Evolutionary conservation across 2,329 filamentous ascomycete genomes (phyloP).

Genomic region (Thermothelomyces thermophilus): DNA sequence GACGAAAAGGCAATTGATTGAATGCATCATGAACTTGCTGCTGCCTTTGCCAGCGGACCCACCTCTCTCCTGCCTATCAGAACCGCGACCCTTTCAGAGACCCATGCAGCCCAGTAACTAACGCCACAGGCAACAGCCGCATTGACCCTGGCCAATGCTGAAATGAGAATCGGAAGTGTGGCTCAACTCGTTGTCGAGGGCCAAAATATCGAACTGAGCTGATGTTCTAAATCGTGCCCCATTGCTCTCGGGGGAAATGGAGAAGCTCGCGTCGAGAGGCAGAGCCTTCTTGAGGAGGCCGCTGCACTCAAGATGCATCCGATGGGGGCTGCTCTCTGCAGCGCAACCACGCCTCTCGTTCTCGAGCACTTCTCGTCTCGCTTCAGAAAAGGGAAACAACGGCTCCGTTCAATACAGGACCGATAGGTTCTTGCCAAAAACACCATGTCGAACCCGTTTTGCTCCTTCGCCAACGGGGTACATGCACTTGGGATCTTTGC

Average conservation of each 20-base stretch:
- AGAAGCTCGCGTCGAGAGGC: conserved; percentile 10
- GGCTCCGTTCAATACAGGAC: conserved; percentile 8
- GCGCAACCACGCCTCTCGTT: conserved; percentile 23
- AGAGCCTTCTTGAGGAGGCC: conserved; percentile 18
- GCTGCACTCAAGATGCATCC: conserved; percentile 8
- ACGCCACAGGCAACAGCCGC: neutral
- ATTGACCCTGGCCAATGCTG: neutral
- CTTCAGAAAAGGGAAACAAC: neutral
- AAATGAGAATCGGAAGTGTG: conserved; percentile 1
- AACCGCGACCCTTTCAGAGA: neutral
- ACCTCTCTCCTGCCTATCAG: conserved; percentile 5
- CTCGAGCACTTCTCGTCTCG: conserved; percentile 2
- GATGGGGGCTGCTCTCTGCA: conserved; percentile 12
- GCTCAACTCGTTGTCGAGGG: neutral
- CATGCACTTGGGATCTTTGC: conserved; percentile 81
- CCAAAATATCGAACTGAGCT: neutral
- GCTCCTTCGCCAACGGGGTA: conserved; percentile 94
- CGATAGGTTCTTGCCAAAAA: neutral
- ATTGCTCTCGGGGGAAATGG: neutral
- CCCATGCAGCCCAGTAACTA: neutral
- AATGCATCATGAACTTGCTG: too few species aligned
- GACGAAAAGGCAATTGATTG: too few species aligned
- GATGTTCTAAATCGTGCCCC: neutral
- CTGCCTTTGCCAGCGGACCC: conserved; percentile 1
- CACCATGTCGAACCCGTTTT: conserved; percentile 72